Percentiles rank a stretch among this genome's conserved stretches.
Evolutionary conservation across 192 early-diverging fungal species (phyloP).

Genomic region (Rhizophagus prolifer): DNA sequence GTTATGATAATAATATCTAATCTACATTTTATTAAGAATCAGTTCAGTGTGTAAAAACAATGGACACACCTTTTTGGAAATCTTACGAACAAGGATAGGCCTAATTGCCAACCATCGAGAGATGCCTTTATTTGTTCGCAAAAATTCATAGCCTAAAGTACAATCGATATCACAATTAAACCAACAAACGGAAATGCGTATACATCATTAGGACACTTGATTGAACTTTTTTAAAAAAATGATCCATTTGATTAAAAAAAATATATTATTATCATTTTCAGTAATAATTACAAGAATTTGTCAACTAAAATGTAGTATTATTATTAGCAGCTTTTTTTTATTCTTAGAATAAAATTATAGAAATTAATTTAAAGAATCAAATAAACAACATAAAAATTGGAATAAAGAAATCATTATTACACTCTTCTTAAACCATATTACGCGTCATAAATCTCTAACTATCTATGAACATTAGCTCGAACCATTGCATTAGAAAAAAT

Average conservation of each 20-base stretch:
- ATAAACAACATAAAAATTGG: background rate
- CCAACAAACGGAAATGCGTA: background rate
- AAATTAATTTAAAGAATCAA: background rate
- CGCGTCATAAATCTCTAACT: background rate
- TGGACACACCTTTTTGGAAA: constrained; percentile 63
- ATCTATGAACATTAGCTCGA: background rate
- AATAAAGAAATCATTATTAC: background rate
- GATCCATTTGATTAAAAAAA: too few relatives aligned
- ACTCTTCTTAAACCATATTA: background rate
- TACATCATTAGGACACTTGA: background rate
- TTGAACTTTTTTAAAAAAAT: background rate
- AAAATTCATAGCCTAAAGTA: constrained; percentile 71
- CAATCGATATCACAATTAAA: constrained; percentile 14
- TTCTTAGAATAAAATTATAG: background rate
- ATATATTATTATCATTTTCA: background rate
- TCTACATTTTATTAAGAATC: constrained; percentile 1
- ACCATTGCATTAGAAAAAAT: background rate
- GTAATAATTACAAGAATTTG: background rate
- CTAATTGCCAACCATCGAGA: constrained; percentile 82
- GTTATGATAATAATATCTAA: constrained; percentile 18
- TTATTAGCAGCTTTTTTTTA: background rate
- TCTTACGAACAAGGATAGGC: constrained; percentile 75
- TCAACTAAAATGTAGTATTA: background rate
- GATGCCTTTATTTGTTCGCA: constrained; percentile 78
- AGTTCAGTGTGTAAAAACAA: background rate